Evolutionary conservation across 164 flowering plant species (phyloP).

Genomic region (Magnolia officinalis): DNA sequence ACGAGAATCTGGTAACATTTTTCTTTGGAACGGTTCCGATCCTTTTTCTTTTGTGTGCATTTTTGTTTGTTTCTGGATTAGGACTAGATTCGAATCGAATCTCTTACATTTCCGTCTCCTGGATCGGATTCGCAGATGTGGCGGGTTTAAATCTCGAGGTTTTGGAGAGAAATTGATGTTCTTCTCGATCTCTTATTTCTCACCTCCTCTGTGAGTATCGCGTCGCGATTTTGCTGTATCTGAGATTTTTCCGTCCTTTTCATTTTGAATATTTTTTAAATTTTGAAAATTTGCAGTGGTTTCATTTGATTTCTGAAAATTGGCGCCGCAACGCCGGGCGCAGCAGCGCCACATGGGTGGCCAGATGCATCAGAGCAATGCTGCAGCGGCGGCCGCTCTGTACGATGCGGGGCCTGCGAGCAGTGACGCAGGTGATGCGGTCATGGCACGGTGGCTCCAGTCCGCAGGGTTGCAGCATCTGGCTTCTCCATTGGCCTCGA

Average conservation of each 20-base stretch:
- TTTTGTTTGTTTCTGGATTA: background rate
- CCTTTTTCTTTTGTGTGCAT: background rate
- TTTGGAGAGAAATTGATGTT: constrained; percentile 31
- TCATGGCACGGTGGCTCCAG: constrained; percentile 98
- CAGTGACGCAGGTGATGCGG: constrained; percentile 87
- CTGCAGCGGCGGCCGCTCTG: constrained; percentile 66
- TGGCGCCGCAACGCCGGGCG: constrained; percentile 93
- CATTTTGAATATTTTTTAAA: background rate
- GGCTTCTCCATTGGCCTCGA: constrained; percentile 88
- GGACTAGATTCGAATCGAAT: constrained; percentile 7
- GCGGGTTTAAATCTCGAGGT: constrained; percentile 17
- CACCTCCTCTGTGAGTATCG: constrained; percentile 32
- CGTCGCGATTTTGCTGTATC: constrained; percentile 4
- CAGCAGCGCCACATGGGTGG: constrained; percentile 95
- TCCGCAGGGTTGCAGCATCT: constrained; percentile 99
- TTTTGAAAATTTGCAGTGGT: constrained; percentile 11
- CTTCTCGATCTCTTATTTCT: constrained; percentile 36
- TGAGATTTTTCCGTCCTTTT: background rate
- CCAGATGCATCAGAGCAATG: constrained; percentile 96
- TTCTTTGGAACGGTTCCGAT: background rate
- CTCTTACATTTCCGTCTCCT: background rate
- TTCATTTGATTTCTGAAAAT: constrained; percentile 50
- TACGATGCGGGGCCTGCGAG: constrained; percentile 61
- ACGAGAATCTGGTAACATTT: background rate
- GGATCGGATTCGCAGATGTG: constrained; percentile 18